These are phyloP conservation scores for Anisodus acutangulus DNA, from an alignment of 257 asterid species.

Conservation along the genomic window DNA sequence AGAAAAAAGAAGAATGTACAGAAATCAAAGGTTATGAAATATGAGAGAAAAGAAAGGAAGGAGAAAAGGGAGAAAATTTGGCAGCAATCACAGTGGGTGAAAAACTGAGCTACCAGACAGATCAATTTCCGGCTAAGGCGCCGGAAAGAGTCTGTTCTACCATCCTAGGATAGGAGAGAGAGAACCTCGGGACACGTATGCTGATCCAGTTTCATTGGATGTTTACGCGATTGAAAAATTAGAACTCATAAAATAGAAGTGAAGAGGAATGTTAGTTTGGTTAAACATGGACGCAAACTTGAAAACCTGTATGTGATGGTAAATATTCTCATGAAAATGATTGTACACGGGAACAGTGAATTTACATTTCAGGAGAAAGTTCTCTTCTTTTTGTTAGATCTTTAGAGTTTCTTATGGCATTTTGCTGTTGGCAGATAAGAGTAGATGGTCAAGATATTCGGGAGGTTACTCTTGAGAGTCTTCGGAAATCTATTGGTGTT, in stretches of 20 bases:
- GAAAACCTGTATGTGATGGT: background rate
- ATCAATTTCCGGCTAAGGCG: background rate
- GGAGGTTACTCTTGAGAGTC: conserved; percentile 84
- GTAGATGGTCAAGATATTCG: conserved; percentile 94
- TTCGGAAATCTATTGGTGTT: conserved; percentile 87
- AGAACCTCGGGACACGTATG: background rate
- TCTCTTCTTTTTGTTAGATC: conserved; percentile 15
- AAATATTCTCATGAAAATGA: background rate
- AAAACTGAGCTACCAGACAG: background rate
- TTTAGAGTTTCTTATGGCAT: conserved; percentile 12
- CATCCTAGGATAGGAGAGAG: too few species aligned
- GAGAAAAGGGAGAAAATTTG: background rate
- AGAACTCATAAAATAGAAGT: background rate
- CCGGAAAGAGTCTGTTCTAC: too few species aligned
- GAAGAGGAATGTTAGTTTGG: background rate
- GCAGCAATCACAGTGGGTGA: background rate
- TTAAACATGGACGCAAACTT: background rate
- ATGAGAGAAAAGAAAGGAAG: background rate
- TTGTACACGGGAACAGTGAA: conserved; percentile 15
- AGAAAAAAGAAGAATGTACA: background rate
- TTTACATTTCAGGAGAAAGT: background rate
- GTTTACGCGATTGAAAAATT: background rate
- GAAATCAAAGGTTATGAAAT: background rate
- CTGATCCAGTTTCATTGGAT: conserved; percentile 17
- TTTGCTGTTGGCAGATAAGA: conserved; percentile 60